These are phyloP conservation scores for Sphenostylis stenocarpa DNA, from an alignment of 306 rosid genomes.

Conservation along the genomic window DNA sequence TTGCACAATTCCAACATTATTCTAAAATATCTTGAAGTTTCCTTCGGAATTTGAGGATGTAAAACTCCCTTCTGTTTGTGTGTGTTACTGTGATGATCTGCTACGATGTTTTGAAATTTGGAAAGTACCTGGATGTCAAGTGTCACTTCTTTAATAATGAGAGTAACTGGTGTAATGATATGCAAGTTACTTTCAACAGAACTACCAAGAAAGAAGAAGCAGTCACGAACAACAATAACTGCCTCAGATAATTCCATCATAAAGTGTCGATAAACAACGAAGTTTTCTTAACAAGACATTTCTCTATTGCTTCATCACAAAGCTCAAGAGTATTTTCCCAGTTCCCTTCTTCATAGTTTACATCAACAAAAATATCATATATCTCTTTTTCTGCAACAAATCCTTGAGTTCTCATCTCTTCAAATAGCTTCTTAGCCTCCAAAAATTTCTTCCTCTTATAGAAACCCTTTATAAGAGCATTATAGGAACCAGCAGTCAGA, in stretches of 20 bases:
- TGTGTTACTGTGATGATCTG: slow-evolving; percentile 18
- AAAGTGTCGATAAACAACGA: slow-evolving; percentile 31
- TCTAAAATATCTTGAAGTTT: not conserved
- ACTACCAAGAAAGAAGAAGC: slow-evolving; percentile 23
- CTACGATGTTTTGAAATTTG: not conserved
- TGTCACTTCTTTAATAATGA: slow-evolving; percentile 2
- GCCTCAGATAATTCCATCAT: slow-evolving; percentile 13
- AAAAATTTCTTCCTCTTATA: slow-evolving; percentile 67
- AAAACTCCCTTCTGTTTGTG: not conserved
- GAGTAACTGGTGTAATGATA: slow-evolving; percentile 25
- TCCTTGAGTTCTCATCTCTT: slow-evolving; percentile 80
- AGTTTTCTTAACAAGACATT: slow-evolving; percentile 52
- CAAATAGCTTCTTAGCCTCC: slow-evolving; percentile 74
- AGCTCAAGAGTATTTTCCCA: slow-evolving; percentile 70
- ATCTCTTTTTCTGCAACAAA: slow-evolving; percentile 71
- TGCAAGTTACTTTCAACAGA: slow-evolving; percentile 25
- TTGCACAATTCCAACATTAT: slow-evolving; percentile 23
- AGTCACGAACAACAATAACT: not conserved
- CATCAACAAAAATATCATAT: slow-evolving; percentile 73
- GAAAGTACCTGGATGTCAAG: slow-evolving; percentile 15
- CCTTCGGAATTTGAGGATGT: not conserved
- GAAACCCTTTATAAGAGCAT: slow-evolving; percentile 67
- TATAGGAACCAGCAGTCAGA: slow-evolving; percentile 63
- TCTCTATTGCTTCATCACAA: slow-evolving; percentile 87
- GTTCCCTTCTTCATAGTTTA: slow-evolving; percentile 79